Percentiles rank a stretch among this genome's conserved stretches.
Conservation (phyloP, 805 yeast genomes). For the Candida khao-thaluensis region DNA sequence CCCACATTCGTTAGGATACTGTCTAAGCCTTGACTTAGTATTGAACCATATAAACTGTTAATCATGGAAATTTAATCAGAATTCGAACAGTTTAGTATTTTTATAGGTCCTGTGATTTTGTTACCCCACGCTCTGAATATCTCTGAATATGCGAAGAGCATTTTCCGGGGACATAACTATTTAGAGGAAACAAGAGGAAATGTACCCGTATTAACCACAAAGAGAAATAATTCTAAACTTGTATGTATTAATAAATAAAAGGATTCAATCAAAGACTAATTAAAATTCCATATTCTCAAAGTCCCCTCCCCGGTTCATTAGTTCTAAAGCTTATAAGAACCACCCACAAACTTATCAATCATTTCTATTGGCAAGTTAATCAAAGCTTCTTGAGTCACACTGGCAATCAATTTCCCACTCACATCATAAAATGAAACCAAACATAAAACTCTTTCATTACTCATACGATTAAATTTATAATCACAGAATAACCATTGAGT, state of each 20-base stretch:
- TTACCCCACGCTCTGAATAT: slow-evolving; percentile 6
- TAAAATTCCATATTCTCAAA: too few relatives aligned
- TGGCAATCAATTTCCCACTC: slow-evolving; percentile 30
- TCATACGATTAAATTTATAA: slow-evolving; percentile 29
- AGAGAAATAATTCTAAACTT: too few relatives aligned
- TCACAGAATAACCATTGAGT: slow-evolving; percentile 37
- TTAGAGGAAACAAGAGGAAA: too few relatives aligned
- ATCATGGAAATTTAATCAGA: slow-evolving; percentile 1
- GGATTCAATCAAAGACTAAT: too few relatives aligned
- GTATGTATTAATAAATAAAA: too few relatives aligned
- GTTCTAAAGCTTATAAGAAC: slow-evolving; percentile 10
- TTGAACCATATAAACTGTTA: not conserved
- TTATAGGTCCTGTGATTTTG: slow-evolving; percentile 6
- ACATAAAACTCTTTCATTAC: slow-evolving; percentile 36
- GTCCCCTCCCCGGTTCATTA: too few relatives aligned
- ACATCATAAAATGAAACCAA: slow-evolving; percentile 24
- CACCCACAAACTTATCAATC: slow-evolving; percentile 7
- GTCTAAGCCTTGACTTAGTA: slow-evolving; percentile 5
- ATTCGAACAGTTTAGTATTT: not conserved
- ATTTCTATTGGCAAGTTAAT: slow-evolving; percentile 13
- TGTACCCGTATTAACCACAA: too few relatives aligned
- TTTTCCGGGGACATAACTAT: too few relatives aligned
- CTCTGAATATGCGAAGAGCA: too few relatives aligned
- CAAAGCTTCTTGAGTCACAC: slow-evolving; percentile 35
- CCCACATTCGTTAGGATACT: not conserved